These are phyloP conservation scores for Chenopodium formosanum DNA, from an alignment of 148 eudicot species.

Conservation along the genomic window DNA sequence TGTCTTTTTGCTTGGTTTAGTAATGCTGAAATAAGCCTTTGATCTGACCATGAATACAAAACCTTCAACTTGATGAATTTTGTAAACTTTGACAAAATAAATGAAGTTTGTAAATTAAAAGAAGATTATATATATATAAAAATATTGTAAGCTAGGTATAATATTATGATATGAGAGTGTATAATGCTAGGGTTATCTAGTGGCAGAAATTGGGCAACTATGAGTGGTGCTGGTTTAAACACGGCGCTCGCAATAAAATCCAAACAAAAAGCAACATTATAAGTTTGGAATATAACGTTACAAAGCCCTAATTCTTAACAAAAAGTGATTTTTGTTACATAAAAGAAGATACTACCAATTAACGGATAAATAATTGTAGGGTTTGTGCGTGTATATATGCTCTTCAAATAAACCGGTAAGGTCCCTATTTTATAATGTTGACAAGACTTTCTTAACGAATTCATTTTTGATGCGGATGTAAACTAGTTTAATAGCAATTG, in stretches of 20 bases:
- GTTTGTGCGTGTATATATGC: too few species aligned
- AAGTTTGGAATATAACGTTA: too few species aligned
- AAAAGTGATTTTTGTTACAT: too few species aligned
- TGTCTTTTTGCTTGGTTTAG: neutral
- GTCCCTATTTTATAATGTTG: too few species aligned
- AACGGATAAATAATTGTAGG: too few species aligned
- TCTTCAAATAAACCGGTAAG: too few species aligned
- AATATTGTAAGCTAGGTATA: neutral
- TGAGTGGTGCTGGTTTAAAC: slow-evolving; percentile 19
- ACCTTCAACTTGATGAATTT: neutral
- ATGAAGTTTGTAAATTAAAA: neutral
- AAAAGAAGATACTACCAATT: too few species aligned
- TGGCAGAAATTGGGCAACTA: slow-evolving; percentile 13
- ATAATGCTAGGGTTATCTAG: slow-evolving; percentile 12
- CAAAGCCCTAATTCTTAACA: too few species aligned
- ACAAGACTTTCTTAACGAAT: too few species aligned
- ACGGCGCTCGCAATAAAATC: neutral
- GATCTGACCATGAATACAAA: neutral
- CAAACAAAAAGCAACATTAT: neutral
- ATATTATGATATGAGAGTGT: neutral
- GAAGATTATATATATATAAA: neutral
- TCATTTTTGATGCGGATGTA: too few species aligned
- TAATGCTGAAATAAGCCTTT: neutral
- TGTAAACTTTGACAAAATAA: neutral
- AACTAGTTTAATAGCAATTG: too few species aligned